A percentile compares a stretch with the other conserved stretches of the same genome.
These are phyloP conservation scores for Exophiala dermatitidis DNA, from an alignment of 2,329 filamentous ascomycete genomes.

Conservation along the genomic window DNA sequence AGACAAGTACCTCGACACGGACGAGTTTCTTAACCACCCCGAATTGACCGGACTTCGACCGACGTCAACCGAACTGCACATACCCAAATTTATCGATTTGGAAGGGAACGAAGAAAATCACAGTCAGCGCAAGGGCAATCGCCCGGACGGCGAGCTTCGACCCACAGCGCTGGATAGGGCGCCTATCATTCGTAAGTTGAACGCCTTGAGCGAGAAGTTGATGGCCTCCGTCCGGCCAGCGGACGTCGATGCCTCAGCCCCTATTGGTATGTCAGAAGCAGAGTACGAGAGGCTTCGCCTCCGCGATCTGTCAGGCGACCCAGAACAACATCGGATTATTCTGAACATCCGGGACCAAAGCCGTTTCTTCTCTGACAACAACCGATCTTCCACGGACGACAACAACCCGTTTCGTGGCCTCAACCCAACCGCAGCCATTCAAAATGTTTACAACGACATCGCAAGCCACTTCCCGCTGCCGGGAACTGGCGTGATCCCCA, in stretches of 20 bases:
- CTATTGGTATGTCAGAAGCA: slow-evolving; percentile 62
- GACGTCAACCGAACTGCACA: slow-evolving; percentile 50
- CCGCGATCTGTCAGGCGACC: slow-evolving; percentile 69
- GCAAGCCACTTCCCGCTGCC: slow-evolving; percentile 19
- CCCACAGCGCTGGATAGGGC: slow-evolving; percentile 67
- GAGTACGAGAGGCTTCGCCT: slow-evolving; percentile 69
- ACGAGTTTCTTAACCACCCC: slow-evolving; percentile 67
- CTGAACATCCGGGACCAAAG: slow-evolving; percentile 85
- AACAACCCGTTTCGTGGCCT: slow-evolving; percentile 19
- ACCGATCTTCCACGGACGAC: slow-evolving; percentile 30
- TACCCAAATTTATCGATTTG: slow-evolving; percentile 85
- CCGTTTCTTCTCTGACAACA: slow-evolving; percentile 61
- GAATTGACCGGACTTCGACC: slow-evolving; percentile 47
- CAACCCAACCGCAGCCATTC: slow-evolving; percentile 23
- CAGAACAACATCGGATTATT: slow-evolving; percentile 67
- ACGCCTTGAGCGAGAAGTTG: slow-evolving; percentile 86
- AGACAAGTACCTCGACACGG: slow-evolving; percentile 46
- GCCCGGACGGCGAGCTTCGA: slow-evolving; percentile 83
- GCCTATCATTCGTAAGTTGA: slow-evolving; percentile 81
- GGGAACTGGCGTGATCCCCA: slow-evolving; percentile 21
- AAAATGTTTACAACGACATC: slow-evolving; percentile 19
- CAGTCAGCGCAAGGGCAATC: slow-evolving; percentile 77
- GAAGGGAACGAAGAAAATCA: slow-evolving; percentile 94
- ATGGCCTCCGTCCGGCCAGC: slow-evolving; percentile 78
- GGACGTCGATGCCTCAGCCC: slow-evolving; percentile 60